Percentiles rank a stretch among this genome's conserved stretches.
Evolutionary conservation across 345 rosid genomes (phyloP).

Genomic region (Orychophragmus violaceus): DNA sequence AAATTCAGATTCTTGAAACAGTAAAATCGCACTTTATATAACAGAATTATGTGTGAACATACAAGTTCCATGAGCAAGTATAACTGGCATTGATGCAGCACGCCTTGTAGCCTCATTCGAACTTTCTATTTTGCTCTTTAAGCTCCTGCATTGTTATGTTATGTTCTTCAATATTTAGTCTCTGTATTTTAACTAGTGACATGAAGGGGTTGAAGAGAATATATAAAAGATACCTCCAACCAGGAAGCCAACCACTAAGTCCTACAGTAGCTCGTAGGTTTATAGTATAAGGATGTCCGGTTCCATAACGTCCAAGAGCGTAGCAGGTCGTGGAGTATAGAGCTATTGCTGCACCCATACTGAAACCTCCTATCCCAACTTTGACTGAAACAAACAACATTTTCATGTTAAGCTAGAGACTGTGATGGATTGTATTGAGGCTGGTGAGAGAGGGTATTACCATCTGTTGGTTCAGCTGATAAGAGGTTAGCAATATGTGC

Average conservation of each 20-base stretch:
- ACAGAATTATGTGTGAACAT: background rate
- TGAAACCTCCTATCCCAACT: constrained; percentile 74
- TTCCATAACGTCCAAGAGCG: constrained; percentile 47
- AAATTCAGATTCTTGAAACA: background rate
- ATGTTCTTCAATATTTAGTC: background rate
- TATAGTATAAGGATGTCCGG: constrained; percentile 40
- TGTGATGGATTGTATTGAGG: background rate
- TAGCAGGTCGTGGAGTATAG: constrained; percentile 61
- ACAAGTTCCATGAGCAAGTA: constrained; percentile 59
- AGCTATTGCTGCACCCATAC: constrained; percentile 77
- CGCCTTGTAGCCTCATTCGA: constrained; percentile 47
- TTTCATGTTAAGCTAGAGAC: constrained; percentile 13
- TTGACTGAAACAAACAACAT: constrained; percentile 31
- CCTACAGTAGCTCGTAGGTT: constrained; percentile 51
- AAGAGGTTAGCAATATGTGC: constrained; percentile 71
- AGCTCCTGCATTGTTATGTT: constrained; percentile 37
- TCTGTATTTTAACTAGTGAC: background rate
- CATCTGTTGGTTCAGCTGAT: constrained; percentile 62
- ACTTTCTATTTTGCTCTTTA: constrained; percentile 49
- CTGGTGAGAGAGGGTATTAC: constrained; percentile 30
- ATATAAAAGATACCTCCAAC: constrained; percentile 42
- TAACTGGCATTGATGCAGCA: constrained; percentile 54
- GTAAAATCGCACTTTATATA: background rate
- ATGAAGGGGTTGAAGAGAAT: background rate
- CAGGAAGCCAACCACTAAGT: constrained; percentile 72